These are phyloP conservation scores for Diaporthe sp. DNA, from an alignment of 2,329 filamentous ascomycete genomes.

Conservation along the genomic window DNA sequence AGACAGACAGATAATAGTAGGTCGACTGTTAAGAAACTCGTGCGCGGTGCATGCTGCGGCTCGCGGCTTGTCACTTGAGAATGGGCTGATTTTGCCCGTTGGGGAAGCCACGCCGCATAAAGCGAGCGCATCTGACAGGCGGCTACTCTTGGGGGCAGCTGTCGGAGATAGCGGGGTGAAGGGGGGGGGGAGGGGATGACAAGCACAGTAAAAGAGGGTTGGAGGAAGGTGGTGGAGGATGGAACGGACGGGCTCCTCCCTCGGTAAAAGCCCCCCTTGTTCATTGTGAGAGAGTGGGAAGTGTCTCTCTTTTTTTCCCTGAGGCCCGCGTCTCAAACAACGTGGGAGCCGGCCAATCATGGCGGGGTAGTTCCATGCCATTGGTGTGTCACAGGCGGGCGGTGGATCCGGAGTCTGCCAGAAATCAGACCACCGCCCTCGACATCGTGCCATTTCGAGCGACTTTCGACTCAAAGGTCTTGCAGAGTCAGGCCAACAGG, in stretches of 20 bases:
- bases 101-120: not conserved
- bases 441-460: conserved; percentile 36
- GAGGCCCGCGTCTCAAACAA: conserved; percentile 24
- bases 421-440: conserved; percentile 35
- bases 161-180: not conserved
- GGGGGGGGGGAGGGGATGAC: not conserved
- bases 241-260: not conserved
- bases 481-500: conserved; percentile 21
- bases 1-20: not conserved
- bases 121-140: not conserved
- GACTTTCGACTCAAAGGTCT: conserved; percentile 35
- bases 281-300: not conserved
- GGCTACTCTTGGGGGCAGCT: not conserved
- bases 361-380: conserved; percentile 27
- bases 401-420: conserved; percentile 36
- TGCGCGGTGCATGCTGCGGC: conserved; percentile 15
- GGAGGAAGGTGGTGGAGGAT: not conserved
- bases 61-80: conserved; percentile 10
- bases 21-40: not conserved
- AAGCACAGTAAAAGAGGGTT: not conserved
- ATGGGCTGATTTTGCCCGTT: conserved; percentile 19
- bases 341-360: conserved; percentile 24
- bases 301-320: conserved; percentile 3
- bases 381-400: conserved; percentile 35
- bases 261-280: not conserved